Percentiles rank a stretch among this genome's conserved stretches.
Evolutionary conservation across 1,139 yeast genomes (phyloP).

Genomic region (Geotrichum aggregatum): DNA sequence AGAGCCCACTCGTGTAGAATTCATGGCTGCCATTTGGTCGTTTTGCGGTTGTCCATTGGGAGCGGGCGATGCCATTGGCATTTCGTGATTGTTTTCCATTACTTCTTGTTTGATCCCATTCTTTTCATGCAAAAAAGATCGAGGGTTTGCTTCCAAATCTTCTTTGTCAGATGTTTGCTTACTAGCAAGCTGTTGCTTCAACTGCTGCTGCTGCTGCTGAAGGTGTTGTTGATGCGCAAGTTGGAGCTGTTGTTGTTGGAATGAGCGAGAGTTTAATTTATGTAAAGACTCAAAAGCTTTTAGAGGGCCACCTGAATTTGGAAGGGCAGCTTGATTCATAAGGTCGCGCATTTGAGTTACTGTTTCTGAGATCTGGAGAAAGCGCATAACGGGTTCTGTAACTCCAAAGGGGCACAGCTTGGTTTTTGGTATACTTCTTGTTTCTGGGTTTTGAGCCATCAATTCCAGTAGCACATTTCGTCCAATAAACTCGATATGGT

Average conservation of each 20-base stretch:
- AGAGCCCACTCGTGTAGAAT: conserved; percentile 9
- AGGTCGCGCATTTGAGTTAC: conserved; percentile 65
- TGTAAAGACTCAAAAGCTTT: conserved; percentile 52
- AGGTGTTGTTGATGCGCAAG: conserved; percentile 21
- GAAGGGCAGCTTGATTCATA: conserved; percentile 52
- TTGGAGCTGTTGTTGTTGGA: conserved; percentile 31
- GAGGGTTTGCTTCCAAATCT: neutral
- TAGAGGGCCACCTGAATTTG: conserved; percentile 52
- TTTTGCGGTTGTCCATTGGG: neutral
- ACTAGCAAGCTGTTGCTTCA: conserved; percentile 2
- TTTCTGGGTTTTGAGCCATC: neutral
- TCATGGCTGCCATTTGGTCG: neutral
- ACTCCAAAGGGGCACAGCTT: conserved; percentile 49
- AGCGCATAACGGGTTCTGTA: conserved; percentile 60
- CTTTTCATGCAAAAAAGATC: neutral
- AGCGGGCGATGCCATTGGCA: neutral
- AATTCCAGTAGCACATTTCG: conserved; percentile 1
- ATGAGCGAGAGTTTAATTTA: neutral
- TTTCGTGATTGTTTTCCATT: neutral
- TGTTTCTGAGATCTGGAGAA: conserved; percentile 70
- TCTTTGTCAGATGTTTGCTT: neutral
- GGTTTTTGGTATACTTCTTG: neutral
- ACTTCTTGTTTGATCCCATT: neutral
- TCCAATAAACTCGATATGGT: conserved; percentile 34
- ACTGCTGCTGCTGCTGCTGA: conserved; percentile 15